A percentile compares a stretch with the other conserved stretches of the same genome.
Evolutionary conservation across 208 protist genomes (phyloP).

Genomic region (Trypanosoma conorhini): DNA sequence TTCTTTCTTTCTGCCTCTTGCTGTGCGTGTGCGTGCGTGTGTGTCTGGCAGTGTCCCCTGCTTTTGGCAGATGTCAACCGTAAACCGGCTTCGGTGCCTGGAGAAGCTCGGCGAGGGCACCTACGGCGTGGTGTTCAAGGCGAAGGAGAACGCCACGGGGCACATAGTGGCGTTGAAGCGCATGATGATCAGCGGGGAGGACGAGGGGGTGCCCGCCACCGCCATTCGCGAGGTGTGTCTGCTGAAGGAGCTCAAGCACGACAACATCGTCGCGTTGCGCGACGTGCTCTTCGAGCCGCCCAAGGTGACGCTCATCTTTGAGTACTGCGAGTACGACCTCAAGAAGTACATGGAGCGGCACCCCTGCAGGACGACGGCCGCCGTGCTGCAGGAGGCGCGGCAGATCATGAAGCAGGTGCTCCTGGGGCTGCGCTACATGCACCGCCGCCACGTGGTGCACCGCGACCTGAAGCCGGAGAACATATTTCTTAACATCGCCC

Average conservation of each 20-base stretch:
- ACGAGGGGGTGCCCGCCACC: constrained; percentile 91
- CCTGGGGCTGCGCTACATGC: constrained; percentile 79
- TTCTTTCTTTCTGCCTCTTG: too few relatives aligned
- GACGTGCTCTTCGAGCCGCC: constrained; percentile 94
- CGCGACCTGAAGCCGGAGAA: constrained; percentile 93
- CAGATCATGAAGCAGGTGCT: constrained; percentile 83
- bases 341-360: constrained; percentile 92
- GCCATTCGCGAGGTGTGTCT: constrained; percentile 93
- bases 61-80: too few relatives aligned
- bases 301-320: constrained; percentile 97
- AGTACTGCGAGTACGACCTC: constrained; percentile 97
- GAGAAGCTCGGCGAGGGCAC: constrained; percentile 98
- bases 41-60: too few relatives aligned
- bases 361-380: constrained; percentile 43
- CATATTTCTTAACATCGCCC: constrained; percentile 83
- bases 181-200: constrained; percentile 68
- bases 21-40: too few relatives aligned
- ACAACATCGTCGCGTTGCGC: constrained; percentile 92
- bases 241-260: constrained; percentile 89
- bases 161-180: constrained; percentile 83
- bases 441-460: constrained; percentile 87
- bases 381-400: constrained; percentile 63
- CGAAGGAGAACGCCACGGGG: constrained; percentile 65
- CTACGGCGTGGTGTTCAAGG: constrained; percentile 97
- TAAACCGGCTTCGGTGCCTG: too few relatives aligned